Evolutionary conservation across 1,139 yeast species (phyloP).

Genomic region (Candida sp.): DNA sequence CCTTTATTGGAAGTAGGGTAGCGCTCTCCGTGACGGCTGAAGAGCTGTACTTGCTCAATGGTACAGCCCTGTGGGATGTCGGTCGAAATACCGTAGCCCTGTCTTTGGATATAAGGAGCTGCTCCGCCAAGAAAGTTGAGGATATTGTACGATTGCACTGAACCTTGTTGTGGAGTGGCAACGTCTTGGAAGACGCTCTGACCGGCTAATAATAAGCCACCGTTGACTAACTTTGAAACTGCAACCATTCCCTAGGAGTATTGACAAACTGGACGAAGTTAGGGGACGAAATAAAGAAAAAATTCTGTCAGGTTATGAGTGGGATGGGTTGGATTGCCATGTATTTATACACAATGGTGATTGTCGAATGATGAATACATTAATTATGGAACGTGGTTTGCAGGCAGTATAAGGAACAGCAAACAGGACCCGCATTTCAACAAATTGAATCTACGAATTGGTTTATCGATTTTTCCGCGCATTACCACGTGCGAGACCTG

Average conservation of each 20-base stretch:
- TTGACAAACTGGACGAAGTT: not conserved
- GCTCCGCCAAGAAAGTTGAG: constrained; percentile 49
- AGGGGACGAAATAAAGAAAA: not conserved
- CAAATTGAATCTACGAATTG: too few species aligned
- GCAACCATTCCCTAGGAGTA: constrained; percentile 29
- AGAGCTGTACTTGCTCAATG: constrained; percentile 66
- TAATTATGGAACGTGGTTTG: too few species aligned
- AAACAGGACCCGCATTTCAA: too few species aligned
- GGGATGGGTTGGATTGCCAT: too few species aligned
- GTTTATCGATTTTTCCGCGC: too few species aligned
- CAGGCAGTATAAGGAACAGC: too few species aligned
- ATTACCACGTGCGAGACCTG: too few species aligned
- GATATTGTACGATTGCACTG: constrained; percentile 43
- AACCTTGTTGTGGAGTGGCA: constrained; percentile 42
- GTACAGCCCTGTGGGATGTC: constrained; percentile 54
- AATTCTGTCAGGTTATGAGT: too few species aligned
- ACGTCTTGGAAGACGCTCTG: constrained; percentile 32
- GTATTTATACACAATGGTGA: too few species aligned
- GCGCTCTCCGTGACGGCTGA: constrained; percentile 76
- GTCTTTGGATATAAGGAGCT: constrained; percentile 49
- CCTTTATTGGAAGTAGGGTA: constrained; percentile 51
- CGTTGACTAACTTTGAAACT: constrained; percentile 32
- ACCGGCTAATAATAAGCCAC: constrained; percentile 34
- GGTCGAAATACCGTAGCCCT: constrained; percentile 52
- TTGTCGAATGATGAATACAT: too few species aligned